phyloP scores from a whole-genome alignment of 306 rosid species.

The Begonia masoniana region DNA sequence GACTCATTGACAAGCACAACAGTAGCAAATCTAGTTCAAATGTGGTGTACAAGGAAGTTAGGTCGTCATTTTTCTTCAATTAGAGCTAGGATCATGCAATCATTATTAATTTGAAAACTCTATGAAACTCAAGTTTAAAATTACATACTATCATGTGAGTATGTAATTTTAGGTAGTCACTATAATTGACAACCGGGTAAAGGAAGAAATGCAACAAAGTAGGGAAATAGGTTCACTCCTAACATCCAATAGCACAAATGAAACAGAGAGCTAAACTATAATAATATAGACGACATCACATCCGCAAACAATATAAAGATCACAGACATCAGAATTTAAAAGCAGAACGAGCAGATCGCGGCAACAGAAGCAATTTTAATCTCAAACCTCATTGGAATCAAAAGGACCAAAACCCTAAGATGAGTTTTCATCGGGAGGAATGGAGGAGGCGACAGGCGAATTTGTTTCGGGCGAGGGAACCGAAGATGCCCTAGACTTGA shows the following conservation, averaged over 20 bases:
- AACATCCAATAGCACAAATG: background rate
- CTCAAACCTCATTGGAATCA: background rate
- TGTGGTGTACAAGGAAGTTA: too few species aligned
- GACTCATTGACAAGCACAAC: too few species aligned
- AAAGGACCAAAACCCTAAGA: background rate
- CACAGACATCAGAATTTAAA: background rate
- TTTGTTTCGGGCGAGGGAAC: constrained; percentile 17
- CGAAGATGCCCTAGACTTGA: constrained; percentile 35
- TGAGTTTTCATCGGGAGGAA: background rate
- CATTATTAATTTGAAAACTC: too few species aligned
- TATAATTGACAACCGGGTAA: background rate
- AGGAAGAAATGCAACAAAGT: too few species aligned
- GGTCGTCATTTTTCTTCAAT: too few species aligned
- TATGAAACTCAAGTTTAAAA: too few species aligned
- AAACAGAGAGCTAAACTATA: background rate
- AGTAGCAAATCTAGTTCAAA: too few species aligned
- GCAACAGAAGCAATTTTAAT: background rate
- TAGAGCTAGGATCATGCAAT: too few species aligned
- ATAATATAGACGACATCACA: background rate
- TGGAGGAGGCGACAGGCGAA: background rate
- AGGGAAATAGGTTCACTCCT: background rate
- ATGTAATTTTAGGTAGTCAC: too few species aligned
- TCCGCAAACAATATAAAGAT: background rate
- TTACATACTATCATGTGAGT: too few species aligned
- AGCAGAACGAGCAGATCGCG: background rate